These are phyloP conservation scores for Blastobotrys robertii DNA, from an alignment of 805 yeast genomes.

Conservation along the genomic window DNA sequence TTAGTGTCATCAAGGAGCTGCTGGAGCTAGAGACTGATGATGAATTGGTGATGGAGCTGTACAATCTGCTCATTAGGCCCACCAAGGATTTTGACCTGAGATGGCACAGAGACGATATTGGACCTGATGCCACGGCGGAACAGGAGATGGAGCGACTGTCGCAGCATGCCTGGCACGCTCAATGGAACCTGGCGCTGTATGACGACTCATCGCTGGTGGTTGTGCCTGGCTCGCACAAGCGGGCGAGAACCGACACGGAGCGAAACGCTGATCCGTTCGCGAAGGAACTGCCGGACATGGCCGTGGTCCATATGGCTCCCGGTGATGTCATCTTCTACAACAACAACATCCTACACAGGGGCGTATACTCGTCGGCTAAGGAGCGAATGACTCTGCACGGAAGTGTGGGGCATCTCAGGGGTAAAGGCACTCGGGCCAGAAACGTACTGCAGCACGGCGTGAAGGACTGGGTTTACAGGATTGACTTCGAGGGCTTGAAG, in stretches of 20 bases:
- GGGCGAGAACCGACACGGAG: conserved; percentile 38
- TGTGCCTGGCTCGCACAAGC: conserved; percentile 38
- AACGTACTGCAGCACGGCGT: conserved; percentile 49
- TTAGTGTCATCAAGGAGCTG: conserved; percentile 18
- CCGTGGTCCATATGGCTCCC: conserved; percentile 37
- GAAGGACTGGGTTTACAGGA: conserved; percentile 31
- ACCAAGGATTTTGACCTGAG: conserved; percentile 42
- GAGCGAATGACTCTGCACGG: conserved; percentile 42
- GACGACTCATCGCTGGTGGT: conserved; percentile 39
- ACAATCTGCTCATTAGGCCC: conserved; percentile 46
- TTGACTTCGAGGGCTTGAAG: neutral
- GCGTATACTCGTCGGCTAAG: conserved; percentile 31
- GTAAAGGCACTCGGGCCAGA: conserved; percentile 34
- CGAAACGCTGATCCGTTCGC: conserved; percentile 26
- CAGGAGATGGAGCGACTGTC: conserved; percentile 35
- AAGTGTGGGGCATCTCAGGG: conserved; percentile 38
- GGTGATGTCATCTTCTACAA: conserved; percentile 45
- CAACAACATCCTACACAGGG: conserved; percentile 42
- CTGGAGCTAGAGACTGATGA: conserved; percentile 29
- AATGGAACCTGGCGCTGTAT: conserved; percentile 41
- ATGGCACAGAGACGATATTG: conserved; percentile 45
- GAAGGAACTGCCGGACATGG: conserved; percentile 22
- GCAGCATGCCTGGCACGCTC: conserved; percentile 38
- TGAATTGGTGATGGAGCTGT: conserved; percentile 37
- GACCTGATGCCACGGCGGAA: conserved; percentile 36